Base-by-base conservation (phyloP, 2,329 filamentous ascomycete species). In the Chalara sp. region DNA sequence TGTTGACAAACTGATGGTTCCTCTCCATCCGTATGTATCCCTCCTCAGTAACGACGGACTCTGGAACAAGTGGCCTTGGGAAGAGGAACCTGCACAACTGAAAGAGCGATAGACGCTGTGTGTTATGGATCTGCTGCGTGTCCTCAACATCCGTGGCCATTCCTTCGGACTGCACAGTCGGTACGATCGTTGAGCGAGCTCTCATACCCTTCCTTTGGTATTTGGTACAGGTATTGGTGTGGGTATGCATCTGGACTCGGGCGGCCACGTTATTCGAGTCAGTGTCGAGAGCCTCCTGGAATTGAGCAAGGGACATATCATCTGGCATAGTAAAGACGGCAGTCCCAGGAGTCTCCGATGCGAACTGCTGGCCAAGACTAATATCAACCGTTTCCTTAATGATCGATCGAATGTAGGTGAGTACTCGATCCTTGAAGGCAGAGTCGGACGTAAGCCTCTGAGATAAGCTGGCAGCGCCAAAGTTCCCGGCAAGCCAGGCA, bases 191-290 rank as follows among this genome's bases (percentile, higher is more conserved):
- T 31, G 40, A 10, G 33, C 37, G 43, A 31, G 47, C 43, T 13
- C 37, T 4, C 35, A 10, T 2, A 40, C 21, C 5, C 41, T 53
- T 53, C 44, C 30, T 50, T 29, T 53, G 44, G 39, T 53, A 53
- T 53, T 53, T 53, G 37, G 41, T 48, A 48, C 48, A 50, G 39
- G 51, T 48, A 4, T 53, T 53, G 35, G 5, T 53, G 28, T 53
- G 48, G n/a, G 40, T 53, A 48, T 53, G 44, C 39, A 53, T 53
- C 51, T 53, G 48, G 33, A 51, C 48, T 32, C 45, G 43, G 48
- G 51, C 51, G 2, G 48, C 51, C n/a, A 53, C 45, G 28, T 48
- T 53, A 51, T 51, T 53, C 11, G 48, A 53, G 44, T 53, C 48
- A 45, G 31, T 47, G 35, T 53, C 32, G 6, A 53, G 44, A 53